Base-by-base conservation (phyloP, 139 green algal species). In the Pseudopediastrum boryanum region DNA sequence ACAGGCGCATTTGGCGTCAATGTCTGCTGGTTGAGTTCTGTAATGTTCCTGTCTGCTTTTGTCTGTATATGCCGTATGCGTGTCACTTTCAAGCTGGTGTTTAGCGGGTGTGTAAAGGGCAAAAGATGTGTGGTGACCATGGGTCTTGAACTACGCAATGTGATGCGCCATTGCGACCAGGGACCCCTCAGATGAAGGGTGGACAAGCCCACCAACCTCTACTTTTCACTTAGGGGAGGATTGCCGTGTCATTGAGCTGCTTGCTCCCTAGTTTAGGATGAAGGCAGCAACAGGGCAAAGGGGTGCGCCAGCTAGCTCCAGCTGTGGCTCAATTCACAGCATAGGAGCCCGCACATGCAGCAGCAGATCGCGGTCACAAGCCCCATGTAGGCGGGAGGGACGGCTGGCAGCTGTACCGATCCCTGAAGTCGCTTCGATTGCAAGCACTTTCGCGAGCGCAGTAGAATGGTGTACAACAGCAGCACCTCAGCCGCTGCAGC, bases 401-500 rank as follows among this genome's bases (percentile, higher is more conserved):
- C 13, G 21, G 12, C 13, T 7, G 8, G 13, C 54, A 23, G 73
- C 59, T 35, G 42, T 71, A 4, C 36, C 75, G 31, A 67, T 75
- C 42, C 41, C 63, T 1, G 62, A 75, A 52, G 51, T 82, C 19
- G 76, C 75, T 0, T 73, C 76, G 10, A 75, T 87, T 35, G 73
- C 78, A 1, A 59, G 71, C 48, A 54, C 78, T 19, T 51, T 87
- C 9, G 44, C 79, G n/a, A 77, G 25, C 29, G 70, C 71, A 10
- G 71, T 84, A 8, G 62, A 80, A 13, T 52, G 31, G 6, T 50
- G 79, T 1, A 41, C 70, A 0, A 77, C 48, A 2, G 74, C 41
- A 2, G 71, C 76, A 0, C 79, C 79, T 12, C 71, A 3, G 0
- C 71, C 79, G 1, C n/a, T 88, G 4, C 75, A 82, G 41, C 76